These are phyloP conservation scores for Chlamydomonas sp. DNA, from an alignment of 139 green algal species.

Conservation along the genomic window DNA sequence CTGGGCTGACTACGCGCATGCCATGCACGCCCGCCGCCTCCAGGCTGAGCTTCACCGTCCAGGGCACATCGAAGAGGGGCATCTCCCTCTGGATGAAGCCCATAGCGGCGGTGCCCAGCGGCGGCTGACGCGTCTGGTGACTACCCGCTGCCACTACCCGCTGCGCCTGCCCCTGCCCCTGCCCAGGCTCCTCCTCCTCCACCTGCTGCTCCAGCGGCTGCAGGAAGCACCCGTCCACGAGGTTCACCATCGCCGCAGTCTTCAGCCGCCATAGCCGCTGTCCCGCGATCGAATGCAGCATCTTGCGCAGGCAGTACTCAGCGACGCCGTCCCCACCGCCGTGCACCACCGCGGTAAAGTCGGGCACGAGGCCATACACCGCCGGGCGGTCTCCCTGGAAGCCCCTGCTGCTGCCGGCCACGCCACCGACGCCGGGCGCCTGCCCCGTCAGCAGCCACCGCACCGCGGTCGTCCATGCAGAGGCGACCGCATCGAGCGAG, in stretches of 20 bases:
- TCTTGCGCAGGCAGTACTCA: constrained; percentile 22
- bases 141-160: too few relatives aligned
- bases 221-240: constrained; percentile 56
- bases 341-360: constrained; percentile 7
- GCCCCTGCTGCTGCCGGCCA: not conserved
- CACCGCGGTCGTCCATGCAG: not conserved
- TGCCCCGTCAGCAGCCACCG: constrained; percentile 18
- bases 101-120: constrained; percentile 32
- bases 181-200: not conserved
- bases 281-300: constrained; percentile 14
- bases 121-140: constrained; percentile 13
- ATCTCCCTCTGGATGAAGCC: constrained; percentile 43
- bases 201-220: constrained; percentile 18
- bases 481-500: constrained; percentile 3
- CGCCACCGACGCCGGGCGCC: not conserved
- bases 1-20: constrained; percentile 37
- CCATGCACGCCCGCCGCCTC: constrained; percentile 38
- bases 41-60: constrained; percentile 40
- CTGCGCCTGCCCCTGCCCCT: not conserved
- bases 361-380: constrained; percentile 33
- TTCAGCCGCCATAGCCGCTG: constrained; percentile 51
- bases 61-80: constrained; percentile 48
- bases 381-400: not conserved
- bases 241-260: constrained; percentile 32
- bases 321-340: constrained; percentile 21